phyloP scores from a whole-genome alignment of 2,329 filamentous ascomycete species.

The Neofusicoccum sp. region DNA sequence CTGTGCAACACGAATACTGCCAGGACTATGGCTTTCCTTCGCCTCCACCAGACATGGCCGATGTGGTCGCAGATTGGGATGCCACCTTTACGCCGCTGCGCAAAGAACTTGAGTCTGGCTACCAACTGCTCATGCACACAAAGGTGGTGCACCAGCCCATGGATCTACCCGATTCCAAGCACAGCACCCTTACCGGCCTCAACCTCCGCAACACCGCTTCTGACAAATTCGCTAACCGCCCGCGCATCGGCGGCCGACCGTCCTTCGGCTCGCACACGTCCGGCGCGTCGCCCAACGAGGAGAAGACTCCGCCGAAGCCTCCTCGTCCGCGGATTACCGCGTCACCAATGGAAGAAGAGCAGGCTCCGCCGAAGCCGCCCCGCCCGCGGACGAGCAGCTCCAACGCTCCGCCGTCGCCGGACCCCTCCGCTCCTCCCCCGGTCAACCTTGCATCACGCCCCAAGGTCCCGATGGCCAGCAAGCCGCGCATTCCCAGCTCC shows the following conservation, averaged over 20 bases:
- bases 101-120: conserved; percentile 61
- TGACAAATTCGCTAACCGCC: conserved; percentile 28
- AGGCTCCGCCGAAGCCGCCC: conserved; percentile 12
- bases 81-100: conserved; percentile 62
- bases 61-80: conserved; percentile 67
- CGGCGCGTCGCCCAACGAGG: background rate
- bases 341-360: background rate
- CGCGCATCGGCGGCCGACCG: conserved; percentile 21
- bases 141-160: conserved; percentile 63
- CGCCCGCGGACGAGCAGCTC: conserved; percentile 6
- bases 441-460: conserved; percentile 29
- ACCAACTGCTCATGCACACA: conserved; percentile 63
- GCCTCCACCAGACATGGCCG: conserved; percentile 69
- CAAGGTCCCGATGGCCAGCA: conserved; percentile 23
- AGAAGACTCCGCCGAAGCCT: conserved; percentile 10
- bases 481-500: conserved; percentile 7
- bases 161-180: conserved; percentile 46
- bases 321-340: conserved; percentile 8
- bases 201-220: conserved; percentile 43
- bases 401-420: conserved; percentile 13
- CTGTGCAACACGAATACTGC: conserved; percentile 70
- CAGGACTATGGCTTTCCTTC: conserved; percentile 67
- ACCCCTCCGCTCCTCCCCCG: conserved; percentile 3
- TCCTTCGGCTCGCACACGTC: conserved; percentile 24
- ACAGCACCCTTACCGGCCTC: conserved; percentile 46